Evolutionary conservation across 169 alveolate genomes (phyloP).

Genomic region (Eimeria mitis): DNA sequence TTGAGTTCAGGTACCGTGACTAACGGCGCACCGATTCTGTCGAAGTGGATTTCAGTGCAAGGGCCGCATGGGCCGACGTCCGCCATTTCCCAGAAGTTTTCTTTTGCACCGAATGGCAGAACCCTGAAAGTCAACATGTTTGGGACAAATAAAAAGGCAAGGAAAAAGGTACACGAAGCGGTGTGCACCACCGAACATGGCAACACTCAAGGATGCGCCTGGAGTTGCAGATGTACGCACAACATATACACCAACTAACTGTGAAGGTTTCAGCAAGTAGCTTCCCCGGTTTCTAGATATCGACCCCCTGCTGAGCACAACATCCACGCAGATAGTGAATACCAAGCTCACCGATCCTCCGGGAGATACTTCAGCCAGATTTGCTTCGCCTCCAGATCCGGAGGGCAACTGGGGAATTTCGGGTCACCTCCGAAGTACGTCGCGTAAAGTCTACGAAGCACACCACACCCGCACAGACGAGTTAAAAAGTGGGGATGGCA

Average conservation of each 20-base stretch:
- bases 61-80: conserved; percentile 99
- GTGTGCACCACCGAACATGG: not conserved
- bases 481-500: not conserved
- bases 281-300: not conserved
- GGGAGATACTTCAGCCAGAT: conserved; percentile 95
- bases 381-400: conserved; percentile 92
- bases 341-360: conserved; percentile 78
- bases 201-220: conserved; percentile 22
- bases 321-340: not conserved
- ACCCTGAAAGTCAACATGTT: conserved; percentile 70
- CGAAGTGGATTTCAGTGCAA: conserved; percentile 97
- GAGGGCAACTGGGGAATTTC: conserved; percentile 91
- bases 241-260: not conserved
- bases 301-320: not conserved
- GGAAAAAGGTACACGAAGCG: not conserved
- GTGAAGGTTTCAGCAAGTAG: not conserved
- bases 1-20: not conserved
- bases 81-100: conserved; percentile 99
- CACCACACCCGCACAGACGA: not conserved
- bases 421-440: conserved; percentile 98
- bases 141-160: not conserved
- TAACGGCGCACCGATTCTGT: conserved; percentile 84
- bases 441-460: conserved; percentile 90
- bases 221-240: not conserved
- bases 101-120: conserved; percentile 91